Evolutionary conservation across 2,329 filamentous ascomycete genomes (phyloP), one percentile per base, ranked within the genome.

Genomic region (Leptographium procerum): DNA sequence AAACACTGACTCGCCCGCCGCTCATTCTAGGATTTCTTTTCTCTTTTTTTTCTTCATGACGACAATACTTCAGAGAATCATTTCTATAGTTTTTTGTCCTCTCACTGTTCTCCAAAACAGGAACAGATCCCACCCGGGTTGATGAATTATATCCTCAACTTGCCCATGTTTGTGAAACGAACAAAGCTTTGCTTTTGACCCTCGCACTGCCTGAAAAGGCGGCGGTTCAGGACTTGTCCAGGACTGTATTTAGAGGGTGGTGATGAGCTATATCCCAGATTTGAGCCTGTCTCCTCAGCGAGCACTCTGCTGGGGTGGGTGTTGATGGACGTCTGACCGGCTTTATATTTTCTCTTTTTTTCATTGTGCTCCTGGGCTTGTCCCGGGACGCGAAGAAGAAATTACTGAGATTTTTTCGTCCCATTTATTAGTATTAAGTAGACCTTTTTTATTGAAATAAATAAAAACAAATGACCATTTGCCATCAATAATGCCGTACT

Each of bases 71-170:
- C 73, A 81, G 75, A 90, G 88, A 91, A 92, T 92, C 89, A 89
- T 89, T 95, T 95, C 88, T 95, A 91, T 91, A 96, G 90, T 91
- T 86, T 81, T 89, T 85, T 85, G 91, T 87, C 82, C 80, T 81
- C 85, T 89, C 88, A 94, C 87, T 89, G 85, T 87, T 92, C 83
- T 84, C 84, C 82, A 91, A 82, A 87, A 80, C 81, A 95, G 91
- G 88, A 83, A 90, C 87, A 92, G 87, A 90, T 83, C 84, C 84
- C 83, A 92, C 85, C 88, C 89, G 90, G 89, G 88, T 88, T 89
- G 89, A 95, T 94, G 89, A 95, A 74, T 75, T 69, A 69, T 59
- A 86, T 89, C 89, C 87, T 89, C 89, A 84, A 80, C 80, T 63
- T 58, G 58, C 63, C 63, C 61, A 55, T 62, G 36, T 56, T 59